These are phyloP conservation scores for Globisporangium lucens DNA, from an alignment of 352 stramenopile species.

Conservation along the genomic window DNA sequence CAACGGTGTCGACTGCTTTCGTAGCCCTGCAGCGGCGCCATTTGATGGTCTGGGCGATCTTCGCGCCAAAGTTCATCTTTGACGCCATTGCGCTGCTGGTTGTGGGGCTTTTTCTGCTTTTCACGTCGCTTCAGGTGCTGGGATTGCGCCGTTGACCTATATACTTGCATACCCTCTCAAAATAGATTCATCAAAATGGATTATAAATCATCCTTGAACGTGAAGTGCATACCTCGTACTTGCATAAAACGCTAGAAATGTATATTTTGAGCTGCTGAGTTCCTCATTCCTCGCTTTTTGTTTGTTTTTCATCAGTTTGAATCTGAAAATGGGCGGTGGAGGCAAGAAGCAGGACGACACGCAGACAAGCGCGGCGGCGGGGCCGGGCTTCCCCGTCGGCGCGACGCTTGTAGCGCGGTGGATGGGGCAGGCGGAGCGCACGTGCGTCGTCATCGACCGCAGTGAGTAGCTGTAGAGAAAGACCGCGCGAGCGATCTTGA, in stretches of 20 bases:
- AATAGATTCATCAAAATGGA: not conserved
- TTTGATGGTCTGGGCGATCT: slow-evolving; percentile 93
- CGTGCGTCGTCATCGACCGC: slow-evolving; percentile 76
- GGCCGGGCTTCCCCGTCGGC: slow-evolving; percentile 47
- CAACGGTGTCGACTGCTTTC: slow-evolving; percentile 77
- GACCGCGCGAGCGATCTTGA: not conserved
- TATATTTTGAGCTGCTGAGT: not conserved
- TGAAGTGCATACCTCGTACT: not conserved
- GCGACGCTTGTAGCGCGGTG: slow-evolving; percentile 62
- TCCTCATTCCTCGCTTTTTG: not conserved
- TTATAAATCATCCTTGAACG: not conserved
- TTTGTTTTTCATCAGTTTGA: not conserved
- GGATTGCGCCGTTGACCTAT: not conserved
- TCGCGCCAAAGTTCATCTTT: slow-evolving; percentile 90
- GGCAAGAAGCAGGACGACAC: slow-evolving; percentile 13
- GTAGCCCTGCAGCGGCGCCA: slow-evolving; percentile 83
- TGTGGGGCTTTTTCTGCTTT: slow-evolving; percentile 40
- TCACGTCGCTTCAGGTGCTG: slow-evolving; percentile 24
- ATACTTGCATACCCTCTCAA: slow-evolving; percentile 1
- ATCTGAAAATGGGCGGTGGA: slow-evolving; percentile 12
- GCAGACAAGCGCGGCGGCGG: slow-evolving; percentile 15
- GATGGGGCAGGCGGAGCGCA: slow-evolving; percentile 79
- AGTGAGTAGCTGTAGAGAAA: slow-evolving; percentile 30
- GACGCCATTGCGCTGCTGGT: slow-evolving; percentile 65
- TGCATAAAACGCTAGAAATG: not conserved